These are phyloP conservation scores for Phytophthora pisi DNA, from an alignment of 352 stramenopile genomes.

Conservation along the genomic window DNA sequence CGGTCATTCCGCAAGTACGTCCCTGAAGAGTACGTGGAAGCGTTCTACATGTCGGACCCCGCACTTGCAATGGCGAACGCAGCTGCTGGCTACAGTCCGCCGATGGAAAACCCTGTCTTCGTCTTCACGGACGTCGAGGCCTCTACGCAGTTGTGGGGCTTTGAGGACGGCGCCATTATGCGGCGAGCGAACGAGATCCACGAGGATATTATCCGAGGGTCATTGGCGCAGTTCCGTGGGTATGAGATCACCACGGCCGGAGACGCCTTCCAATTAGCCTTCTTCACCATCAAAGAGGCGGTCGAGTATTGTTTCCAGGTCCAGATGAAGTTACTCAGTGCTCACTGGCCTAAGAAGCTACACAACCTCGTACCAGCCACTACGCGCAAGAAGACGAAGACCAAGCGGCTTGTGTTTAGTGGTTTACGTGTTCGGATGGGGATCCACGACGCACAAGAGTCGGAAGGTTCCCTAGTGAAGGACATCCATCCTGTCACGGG, in stretches of 20 bases:
- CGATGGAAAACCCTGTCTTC: slow-evolving; percentile 55
- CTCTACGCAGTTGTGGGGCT: slow-evolving; percentile 53
- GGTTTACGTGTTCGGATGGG: slow-evolving; percentile 65
- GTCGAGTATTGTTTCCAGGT: slow-evolving; percentile 64
- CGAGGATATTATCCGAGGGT: slow-evolving; percentile 50
- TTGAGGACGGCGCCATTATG: slow-evolving; percentile 49
- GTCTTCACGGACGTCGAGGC: slow-evolving; percentile 76
- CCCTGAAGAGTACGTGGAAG: slow-evolving; percentile 51
- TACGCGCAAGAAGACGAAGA: slow-evolving; percentile 40
- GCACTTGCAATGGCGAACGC: slow-evolving; percentile 37
- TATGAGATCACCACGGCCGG: slow-evolving; percentile 71
- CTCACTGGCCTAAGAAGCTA: slow-evolving; percentile 51
- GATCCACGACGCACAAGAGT: slow-evolving; percentile 52
- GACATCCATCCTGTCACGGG: slow-evolving; percentile 52
- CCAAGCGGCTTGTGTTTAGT: slow-evolving; percentile 53
- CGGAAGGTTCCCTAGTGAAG: slow-evolving; percentile 54
- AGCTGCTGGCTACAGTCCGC: slow-evolving; percentile 29
- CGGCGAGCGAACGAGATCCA: slow-evolving; percentile 55
- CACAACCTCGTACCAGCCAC: slow-evolving; percentile 46
- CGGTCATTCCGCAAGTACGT: slow-evolving; percentile 43
- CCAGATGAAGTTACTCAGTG: slow-evolving; percentile 49
- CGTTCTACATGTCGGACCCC: slow-evolving; percentile 53
- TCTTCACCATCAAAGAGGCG: slow-evolving; percentile 57
- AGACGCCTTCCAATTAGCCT: slow-evolving; percentile 68
- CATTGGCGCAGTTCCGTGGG: slow-evolving; percentile 44